phyloP scores from a whole-genome alignment of 225 moss, liverwort and hornwort genomes.

The Bryoerythrophyllum caledonicum region DNA sequence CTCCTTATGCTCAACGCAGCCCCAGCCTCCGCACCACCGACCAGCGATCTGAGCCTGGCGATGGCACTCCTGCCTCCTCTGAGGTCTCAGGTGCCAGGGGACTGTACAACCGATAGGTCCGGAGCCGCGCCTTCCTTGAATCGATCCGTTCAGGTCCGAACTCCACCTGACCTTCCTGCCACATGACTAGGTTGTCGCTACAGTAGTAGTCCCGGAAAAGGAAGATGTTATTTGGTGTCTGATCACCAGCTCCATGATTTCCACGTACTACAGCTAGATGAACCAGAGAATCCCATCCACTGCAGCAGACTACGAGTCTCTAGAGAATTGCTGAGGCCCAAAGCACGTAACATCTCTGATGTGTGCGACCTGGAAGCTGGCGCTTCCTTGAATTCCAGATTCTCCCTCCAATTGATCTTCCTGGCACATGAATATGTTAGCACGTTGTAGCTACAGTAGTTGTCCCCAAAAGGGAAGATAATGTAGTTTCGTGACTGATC shows the following conservation, averaged over 20 bases:
- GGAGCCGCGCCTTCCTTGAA: background rate
- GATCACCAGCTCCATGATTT: background rate
- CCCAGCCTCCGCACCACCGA: slow-evolving; percentile 55
- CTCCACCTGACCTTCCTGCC: slow-evolving; percentile 6
- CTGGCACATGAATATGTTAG: background rate
- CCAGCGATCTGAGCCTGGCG: slow-evolving; percentile 41
- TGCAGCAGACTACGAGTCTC: background rate
- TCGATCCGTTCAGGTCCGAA: background rate
- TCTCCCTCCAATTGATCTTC: slow-evolving; percentile 7
- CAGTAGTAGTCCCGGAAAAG: background rate
- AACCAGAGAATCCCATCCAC: background rate
- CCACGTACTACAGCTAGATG: background rate
- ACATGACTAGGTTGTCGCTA: no score
- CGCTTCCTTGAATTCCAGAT: background rate
- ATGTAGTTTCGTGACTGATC: background rate
- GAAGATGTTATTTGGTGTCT: background rate
- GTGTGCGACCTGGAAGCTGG: slow-evolving; percentile 9
- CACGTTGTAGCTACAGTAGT: background rate
- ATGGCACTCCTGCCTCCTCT: slow-evolving; percentile 44
- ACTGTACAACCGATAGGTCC: slow-evolving; percentile 15
- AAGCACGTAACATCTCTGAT: background rate
- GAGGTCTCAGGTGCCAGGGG: slow-evolving; percentile 40
- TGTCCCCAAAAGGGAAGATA: background rate
- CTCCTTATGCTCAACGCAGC: slow-evolving; percentile 58
- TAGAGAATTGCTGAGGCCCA: no score